A percentile compares a stretch with the other conserved stretches of the same genome.
phyloP scores from a whole-genome alignment of 257 asterid species.

The Ilex aquifolium region DNA sequence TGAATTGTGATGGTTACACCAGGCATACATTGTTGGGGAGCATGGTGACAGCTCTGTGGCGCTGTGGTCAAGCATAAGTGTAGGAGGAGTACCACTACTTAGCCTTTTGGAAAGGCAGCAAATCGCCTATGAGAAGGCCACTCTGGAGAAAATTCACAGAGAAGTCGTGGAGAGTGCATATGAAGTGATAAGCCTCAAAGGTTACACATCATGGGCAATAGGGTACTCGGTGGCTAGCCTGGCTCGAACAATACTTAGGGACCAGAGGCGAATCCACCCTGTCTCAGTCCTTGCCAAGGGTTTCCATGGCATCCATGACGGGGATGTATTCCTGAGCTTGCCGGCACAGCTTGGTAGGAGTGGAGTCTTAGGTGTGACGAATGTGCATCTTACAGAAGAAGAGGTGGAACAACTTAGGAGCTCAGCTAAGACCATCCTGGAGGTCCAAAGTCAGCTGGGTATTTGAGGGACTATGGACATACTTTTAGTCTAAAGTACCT shows the following conservation, averaged over 20 bases:
- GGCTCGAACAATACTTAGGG: conserved; percentile 68
- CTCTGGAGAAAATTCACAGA: conserved; percentile 57
- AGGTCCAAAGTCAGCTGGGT: conserved; percentile 62
- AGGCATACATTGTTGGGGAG: conserved; percentile 93
- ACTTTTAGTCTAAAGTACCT: too few relatives aligned
- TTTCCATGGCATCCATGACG: conserved; percentile 50
- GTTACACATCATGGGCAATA: conserved; percentile 95
- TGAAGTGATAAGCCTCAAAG: conserved; percentile 74
- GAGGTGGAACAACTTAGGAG: conserved; percentile 55
- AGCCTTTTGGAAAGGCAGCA: conserved; percentile 63
- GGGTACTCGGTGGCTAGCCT: conserved; percentile 82
- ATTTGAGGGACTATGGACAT: conserved; percentile 25
- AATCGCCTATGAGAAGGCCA: conserved; percentile 63
- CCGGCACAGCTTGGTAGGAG: conserved; percentile 71
- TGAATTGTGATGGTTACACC: too few relatives aligned
- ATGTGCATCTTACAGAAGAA: conserved; percentile 67
- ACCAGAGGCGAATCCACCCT: conserved; percentile 77
- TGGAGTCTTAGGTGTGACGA: conserved; percentile 74
- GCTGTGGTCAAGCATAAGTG: conserved; percentile 86
- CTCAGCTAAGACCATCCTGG: conserved; percentile 64
- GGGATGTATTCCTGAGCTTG: conserved; percentile 75
- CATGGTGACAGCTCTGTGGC: conserved; percentile 94
- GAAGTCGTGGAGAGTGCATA: conserved; percentile 75
- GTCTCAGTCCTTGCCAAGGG: conserved; percentile 80
- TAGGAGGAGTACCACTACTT: conserved; percentile 80